Conservation (phyloP, 1,284 basidiomycete species). For the Leccinum griseonigrum region DNA sequence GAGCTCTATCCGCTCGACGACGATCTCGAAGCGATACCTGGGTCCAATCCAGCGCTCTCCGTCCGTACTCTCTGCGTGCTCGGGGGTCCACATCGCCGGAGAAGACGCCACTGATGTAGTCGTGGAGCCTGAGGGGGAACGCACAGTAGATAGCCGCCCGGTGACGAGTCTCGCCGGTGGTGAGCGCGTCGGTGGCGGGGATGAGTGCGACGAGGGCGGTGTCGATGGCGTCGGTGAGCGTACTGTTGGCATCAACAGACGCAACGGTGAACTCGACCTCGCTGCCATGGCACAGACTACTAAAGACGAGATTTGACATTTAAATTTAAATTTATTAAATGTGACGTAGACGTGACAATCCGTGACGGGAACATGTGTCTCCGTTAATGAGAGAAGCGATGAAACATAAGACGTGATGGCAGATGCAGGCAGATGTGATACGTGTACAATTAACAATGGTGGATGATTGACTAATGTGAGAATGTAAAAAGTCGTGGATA, state of each 20-base stretch:
- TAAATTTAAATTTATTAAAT: slow-evolving; percentile 9
- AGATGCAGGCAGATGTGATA: slow-evolving; percentile 11
- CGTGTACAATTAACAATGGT: slow-evolving; percentile 14
- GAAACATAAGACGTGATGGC: slow-evolving; percentile 8
- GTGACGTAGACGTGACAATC: slow-evolving; percentile 15
- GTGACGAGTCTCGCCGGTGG: slow-evolving; percentile 25
- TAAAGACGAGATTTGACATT: background rate
- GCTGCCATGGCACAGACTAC: slow-evolving; percentile 17
- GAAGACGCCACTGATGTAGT: slow-evolving; percentile 18
- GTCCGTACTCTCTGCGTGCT: slow-evolving; percentile 17
- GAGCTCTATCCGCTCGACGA: slow-evolving; percentile 44
- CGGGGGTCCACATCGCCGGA: slow-evolving; percentile 6
- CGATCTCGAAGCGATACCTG: slow-evolving; percentile 43
- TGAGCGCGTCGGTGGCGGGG: slow-evolving; percentile 19
- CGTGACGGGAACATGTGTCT: slow-evolving; percentile 14
- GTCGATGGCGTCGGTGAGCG: slow-evolving; percentile 18
- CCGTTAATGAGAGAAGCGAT: slow-evolving; percentile 6
- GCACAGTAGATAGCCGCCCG: slow-evolving; percentile 28
- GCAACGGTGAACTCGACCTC: slow-evolving; percentile 10
- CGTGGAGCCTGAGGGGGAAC: slow-evolving; percentile 32
- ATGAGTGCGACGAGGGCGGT: slow-evolving; percentile 6
- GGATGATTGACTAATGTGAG: slow-evolving; percentile 12
- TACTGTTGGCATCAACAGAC: slow-evolving; percentile 33
- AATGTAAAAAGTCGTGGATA: slow-evolving; percentile 9
- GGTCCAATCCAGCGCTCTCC: slow-evolving; percentile 40